A percentile compares a stretch with the other conserved stretches of the same genome.
phyloP scores from a whole-genome alignment of 2,329 filamentous ascomycete species.

The Nannizziopsis barbatae region DNA sequence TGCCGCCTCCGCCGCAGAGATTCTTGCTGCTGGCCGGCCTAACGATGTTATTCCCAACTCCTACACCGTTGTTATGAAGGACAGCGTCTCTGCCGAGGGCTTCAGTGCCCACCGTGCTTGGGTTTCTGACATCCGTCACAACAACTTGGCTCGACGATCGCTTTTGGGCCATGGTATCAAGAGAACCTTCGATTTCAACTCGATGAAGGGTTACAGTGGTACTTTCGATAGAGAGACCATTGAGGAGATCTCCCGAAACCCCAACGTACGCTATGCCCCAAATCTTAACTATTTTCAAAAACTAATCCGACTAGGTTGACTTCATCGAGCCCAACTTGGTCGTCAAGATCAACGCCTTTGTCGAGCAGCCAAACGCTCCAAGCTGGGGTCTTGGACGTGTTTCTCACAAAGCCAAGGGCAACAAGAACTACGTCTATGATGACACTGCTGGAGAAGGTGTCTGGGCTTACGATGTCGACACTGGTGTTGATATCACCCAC shows the following conservation, averaged over 20 bases:
- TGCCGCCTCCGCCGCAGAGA: constrained; percentile 3
- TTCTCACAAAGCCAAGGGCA: constrained; percentile 20
- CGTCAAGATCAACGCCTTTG: constrained; percentile 1
- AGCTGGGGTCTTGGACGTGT: constrained; percentile 30
- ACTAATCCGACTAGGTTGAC: constrained; percentile 11
- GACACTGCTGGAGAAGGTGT: constrained; percentile 25
- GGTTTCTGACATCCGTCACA: constrained; percentile 7
- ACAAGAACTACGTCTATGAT: constrained; percentile 29
- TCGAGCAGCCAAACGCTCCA: constrained; percentile 19
- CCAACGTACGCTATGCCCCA: constrained; percentile 2
- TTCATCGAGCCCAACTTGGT: constrained; percentile 13
- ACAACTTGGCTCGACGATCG: constrained; percentile 2
- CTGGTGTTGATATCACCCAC: constrained; percentile 27
- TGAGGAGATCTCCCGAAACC: constrained; percentile 4
- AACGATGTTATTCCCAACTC: constrained; percentile 9
- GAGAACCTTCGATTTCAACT: constrained; percentile 5
- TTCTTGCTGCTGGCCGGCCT: background rate
- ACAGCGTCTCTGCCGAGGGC: constrained; percentile 1
- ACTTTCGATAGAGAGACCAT: constrained; percentile 10
- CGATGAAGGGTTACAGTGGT: constrained; percentile 10
- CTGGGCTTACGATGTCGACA: constrained; percentile 31
- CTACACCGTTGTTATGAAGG: constrained; percentile 14
- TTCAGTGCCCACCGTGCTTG: constrained; percentile 8
- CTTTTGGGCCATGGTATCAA: constrained; percentile 3
- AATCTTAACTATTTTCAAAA: background rate